Base-by-base conservation (phyloP, 75 land plant genomes). In the Isoetes taiwanensis region DNA sequence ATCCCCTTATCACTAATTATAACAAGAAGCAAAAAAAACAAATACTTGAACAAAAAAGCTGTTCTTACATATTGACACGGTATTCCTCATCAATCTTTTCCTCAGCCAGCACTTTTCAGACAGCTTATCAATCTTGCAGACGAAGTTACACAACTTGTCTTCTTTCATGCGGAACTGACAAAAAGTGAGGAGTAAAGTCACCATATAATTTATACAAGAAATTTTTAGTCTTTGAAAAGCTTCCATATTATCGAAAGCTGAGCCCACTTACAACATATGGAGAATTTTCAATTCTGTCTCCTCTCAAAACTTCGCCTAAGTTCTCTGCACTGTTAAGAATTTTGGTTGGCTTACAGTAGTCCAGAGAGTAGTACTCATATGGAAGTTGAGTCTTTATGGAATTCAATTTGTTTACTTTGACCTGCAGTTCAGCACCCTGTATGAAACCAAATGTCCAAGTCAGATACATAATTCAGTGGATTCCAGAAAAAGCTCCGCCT, bases 51-150 rank as follows among this genome's bases (percentile, higher is more conserved):
- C 27, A 28, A 32, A 57, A 10, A 62, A 53, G 46, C 1, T 9
- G 0, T 3, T 50, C 84, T 70, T 74, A 90, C 96, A 90, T 82
- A 54, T 90, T 86, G 0, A 80, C 93, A 42, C 86, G 81, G 53
- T 90, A 90, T n/a, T 90, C 87, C 72, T 86, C 81, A 66, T 85
- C 90, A 65, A 90, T 82, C 63, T 86, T 90, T 23, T 77, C 84
- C 59, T 80, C 79, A 59, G 86, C 77, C 75, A 34, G 82, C 41
- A 19, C 64, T 86, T 79, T 63, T 72, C 59, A 57, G 64, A 64
- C 28, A 86, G 73, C 43, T 61, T 82, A 5, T 27, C 35, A 26
- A 56, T 72, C 16, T 38, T 69, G 52, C 96, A 90, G 30, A 76
- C 84, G 30, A 76, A 58, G 59, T 66, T 79, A 75, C 96, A 90